phyloP scores from a whole-genome alignment of 2,329 filamentous ascomycete genomes.

The Biscogniauxia marginata region DNA sequence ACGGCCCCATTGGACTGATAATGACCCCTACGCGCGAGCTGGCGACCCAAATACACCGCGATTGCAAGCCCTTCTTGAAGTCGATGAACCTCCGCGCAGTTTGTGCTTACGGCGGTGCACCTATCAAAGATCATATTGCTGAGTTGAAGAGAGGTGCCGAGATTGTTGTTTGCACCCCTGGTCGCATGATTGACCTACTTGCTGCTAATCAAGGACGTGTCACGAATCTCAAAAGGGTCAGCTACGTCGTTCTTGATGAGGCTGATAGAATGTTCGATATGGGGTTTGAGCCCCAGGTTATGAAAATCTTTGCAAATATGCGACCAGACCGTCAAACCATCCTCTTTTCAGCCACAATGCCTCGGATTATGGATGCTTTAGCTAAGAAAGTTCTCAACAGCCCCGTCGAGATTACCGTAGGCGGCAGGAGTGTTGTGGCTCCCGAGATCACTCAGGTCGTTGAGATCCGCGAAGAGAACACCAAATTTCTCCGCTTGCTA shows the following conservation, averaged over 20 bases:
- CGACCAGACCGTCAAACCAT: constrained; percentile 92
- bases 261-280: constrained; percentile 99
- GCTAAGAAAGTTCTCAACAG: constrained; percentile 84
- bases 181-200: constrained; percentile 91
- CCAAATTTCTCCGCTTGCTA: constrained; percentile 81
- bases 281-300: constrained; percentile 97
- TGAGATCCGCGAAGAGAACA: constrained; percentile 77
- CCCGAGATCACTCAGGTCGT: constrained; percentile 93
- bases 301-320: constrained; percentile 91
- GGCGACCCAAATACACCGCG: constrained; percentile 88
- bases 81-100: constrained; percentile 81
- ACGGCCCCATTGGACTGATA: constrained; percentile 85
- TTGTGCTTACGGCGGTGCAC: constrained; percentile 90
- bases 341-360: constrained; percentile 95
- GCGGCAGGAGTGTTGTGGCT: constrained; percentile 81
- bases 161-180: constrained; percentile 92
- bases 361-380: constrained; percentile 84
- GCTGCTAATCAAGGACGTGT: constrained; percentile 93
- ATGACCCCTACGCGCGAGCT: constrained; percentile 94
- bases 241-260: constrained; percentile 94
- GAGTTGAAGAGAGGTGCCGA: constrained; percentile 94
- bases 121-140: constrained; percentile 96
- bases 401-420: constrained; percentile 89
- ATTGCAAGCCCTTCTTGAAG: constrained; percentile 93
- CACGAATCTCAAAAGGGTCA: constrained; percentile 84